phyloP scores from a whole-genome alignment of 306 rosid genomes.

The Cercis canadensis region DNA sequence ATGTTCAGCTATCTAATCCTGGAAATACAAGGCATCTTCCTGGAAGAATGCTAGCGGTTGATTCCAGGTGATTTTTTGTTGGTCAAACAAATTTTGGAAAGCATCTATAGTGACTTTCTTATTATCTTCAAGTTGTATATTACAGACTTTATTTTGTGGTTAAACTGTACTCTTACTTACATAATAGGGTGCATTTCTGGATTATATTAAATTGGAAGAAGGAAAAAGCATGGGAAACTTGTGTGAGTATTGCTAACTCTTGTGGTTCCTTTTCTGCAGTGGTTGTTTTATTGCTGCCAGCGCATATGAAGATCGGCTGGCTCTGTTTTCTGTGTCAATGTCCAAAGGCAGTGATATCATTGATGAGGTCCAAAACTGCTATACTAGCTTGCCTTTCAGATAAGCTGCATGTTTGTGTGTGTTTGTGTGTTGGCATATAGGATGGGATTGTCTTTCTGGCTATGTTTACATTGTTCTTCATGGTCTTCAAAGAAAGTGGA shows the following conservation, averaged over 20 bases:
- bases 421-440: constrained; percentile 17
- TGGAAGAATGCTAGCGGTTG: constrained; percentile 85
- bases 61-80: constrained; percentile 67
- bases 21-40: constrained; percentile 77
- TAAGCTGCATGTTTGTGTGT: constrained; percentile 29
- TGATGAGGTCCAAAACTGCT: constrained; percentile 64
- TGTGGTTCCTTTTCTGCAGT: constrained; percentile 58
- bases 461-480: constrained; percentile 8
- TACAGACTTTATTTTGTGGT: not conserved
- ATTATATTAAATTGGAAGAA: constrained; percentile 20
- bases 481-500: constrained; percentile 27
- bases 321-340: constrained; percentile 79
- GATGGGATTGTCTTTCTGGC: constrained; percentile 4
- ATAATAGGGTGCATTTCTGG: constrained; percentile 1
- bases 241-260: constrained; percentile 34
- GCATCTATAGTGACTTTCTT: constrained; percentile 21
- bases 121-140: constrained; percentile 22
- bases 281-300: constrained; percentile 96
- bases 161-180: not conserved
- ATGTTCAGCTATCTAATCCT: constrained; percentile 79
- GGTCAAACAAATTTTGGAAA: constrained; percentile 24
- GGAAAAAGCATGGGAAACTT: constrained; percentile 25
- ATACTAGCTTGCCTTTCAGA: constrained; percentile 33
- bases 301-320: constrained; percentile 82
- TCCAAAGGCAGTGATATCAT: constrained; percentile 66